Base-by-base conservation (phyloP, 306 rosid species). In the Malus fusca region DNA sequence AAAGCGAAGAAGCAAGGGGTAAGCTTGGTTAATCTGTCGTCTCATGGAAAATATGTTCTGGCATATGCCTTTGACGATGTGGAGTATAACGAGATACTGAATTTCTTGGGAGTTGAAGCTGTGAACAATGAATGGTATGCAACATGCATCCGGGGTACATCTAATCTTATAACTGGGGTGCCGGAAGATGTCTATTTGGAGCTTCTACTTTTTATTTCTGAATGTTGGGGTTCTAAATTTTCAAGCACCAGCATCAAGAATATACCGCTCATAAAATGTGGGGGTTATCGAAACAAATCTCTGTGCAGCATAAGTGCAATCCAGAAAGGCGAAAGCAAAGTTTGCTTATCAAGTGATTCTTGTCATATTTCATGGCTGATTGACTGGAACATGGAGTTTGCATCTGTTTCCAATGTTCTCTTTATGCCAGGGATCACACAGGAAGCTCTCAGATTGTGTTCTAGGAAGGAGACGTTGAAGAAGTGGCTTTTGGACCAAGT, bases 91-190 rank as follows among this genome's bases (percentile, higher is more conserved):
- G 5, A 43, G 23, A 71, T 86, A 28, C 84, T 89, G 42, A 60
- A 35, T 28, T 91, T 86, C 76, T 73, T 91, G 53, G 92, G 74
- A 44, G 86, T 91, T 19, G 22, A 88, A n/a, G 63, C 10, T 0
- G 92, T 91, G 33, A 23, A 72, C 19, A 48, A 7, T 56, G 90
- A 85, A 48, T 91, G 95, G 97, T 91, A 91, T 79, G 93, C 85
- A 11, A 91, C 81, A 84, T 91, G 93, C 86, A 75, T 91, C 40
- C 86, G 71, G 81, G 80, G 95, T 63, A 66, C 51, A 9, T 82
- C 87, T n/a, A 77, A 79, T 68, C 88, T 91, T 44, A 89, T 88
- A 46, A 82, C 65, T 18, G 83, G 79, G 51, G 89, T 87, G 51
- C 73, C 90, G 5, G 95, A 91, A 11, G 75, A 31, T 25, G 60